A percentile compares a stretch with the other conserved stretches of the same genome.
phyloP scores from a whole-genome alignment of 2,329 filamentous ascomycete species.

The Fusarium sp. region DNA sequence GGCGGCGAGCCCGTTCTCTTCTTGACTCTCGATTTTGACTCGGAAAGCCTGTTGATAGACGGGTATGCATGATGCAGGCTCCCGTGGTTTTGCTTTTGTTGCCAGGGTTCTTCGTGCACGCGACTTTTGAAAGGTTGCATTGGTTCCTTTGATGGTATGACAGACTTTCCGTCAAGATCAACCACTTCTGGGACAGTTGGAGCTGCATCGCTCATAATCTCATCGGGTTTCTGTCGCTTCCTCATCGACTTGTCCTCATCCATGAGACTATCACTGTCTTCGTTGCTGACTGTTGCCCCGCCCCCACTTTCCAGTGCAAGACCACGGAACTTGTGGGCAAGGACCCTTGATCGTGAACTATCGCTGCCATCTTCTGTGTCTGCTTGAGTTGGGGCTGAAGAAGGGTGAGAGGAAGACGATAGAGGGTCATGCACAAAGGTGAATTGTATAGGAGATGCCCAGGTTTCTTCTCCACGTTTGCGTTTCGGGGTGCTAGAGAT shows the following conservation, averaged over 20 bases:
- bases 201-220: conserved; percentile 43
- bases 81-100: conserved; percentile 23
- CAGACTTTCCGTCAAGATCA: conserved; percentile 14
- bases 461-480: conserved; percentile 53
- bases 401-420: conserved; percentile 36
- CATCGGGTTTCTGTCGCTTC: conserved; percentile 52
- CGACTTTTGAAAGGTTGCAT: background rate
- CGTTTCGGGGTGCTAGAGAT: conserved; percentile 56
- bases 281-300: conserved; percentile 49
- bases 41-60: conserved; percentile 51
- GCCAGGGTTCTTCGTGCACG: conserved; percentile 1
- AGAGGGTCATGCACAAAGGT: conserved; percentile 59
- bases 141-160: conserved; percentile 1
- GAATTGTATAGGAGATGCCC: conserved; percentile 52
- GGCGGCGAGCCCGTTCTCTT: conserved; percentile 53
- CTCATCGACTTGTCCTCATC: conserved; percentile 41
- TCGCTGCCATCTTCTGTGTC: conserved; percentile 56
- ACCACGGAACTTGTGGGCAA: conserved; percentile 60
- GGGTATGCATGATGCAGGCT: conserved; percentile 48
- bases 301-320: conserved; percentile 59
- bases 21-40: conserved; percentile 50
- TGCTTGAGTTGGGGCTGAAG: conserved; percentile 31
- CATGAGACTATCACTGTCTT: conserved; percentile 43
- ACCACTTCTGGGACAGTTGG: conserved; percentile 6
- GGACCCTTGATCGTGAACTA: conserved; percentile 62